Conservation (phyloP, 768 basidiomycete species). For the Termitomyces sp. region DNA sequence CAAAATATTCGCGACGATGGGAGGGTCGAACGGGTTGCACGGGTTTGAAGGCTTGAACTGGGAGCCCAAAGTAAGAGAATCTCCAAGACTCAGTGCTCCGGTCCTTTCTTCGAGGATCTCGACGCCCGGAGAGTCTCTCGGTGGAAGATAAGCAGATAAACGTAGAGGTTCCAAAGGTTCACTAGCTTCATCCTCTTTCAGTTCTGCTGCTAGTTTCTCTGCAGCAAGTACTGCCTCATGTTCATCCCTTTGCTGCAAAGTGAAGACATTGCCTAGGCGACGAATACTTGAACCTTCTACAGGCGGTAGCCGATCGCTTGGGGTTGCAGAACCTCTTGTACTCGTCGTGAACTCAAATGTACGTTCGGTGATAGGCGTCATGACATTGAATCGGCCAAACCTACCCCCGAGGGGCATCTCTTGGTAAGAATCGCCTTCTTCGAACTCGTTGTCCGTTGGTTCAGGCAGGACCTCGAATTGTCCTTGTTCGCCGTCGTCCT, state of each 20-base stretch:
- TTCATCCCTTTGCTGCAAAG: conserved; percentile 29
- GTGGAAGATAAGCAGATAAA: conserved; percentile 20
- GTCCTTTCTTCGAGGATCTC: conserved; percentile 50
- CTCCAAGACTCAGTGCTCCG: conserved; percentile 58
- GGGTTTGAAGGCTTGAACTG: conserved; percentile 78
- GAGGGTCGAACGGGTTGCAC: conserved; percentile 77
- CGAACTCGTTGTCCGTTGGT: conserved; percentile 24
- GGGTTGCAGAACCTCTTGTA: conserved; percentile 40
- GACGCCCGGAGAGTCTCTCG: conserved; percentile 18
- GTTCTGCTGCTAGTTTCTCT: conserved; percentile 46
- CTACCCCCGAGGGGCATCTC: conserved; percentile 64
- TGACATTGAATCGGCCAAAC: conserved; percentile 80
- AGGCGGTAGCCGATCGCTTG: conserved; percentile 24
- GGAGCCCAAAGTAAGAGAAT: conserved; percentile 55
- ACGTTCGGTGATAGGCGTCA: conserved; percentile 97
- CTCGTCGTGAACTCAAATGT: conserved; percentile 79
- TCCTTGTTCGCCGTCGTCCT: conserved; percentile 21
- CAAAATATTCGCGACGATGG: conserved; percentile 59
- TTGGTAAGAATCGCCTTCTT: conserved; percentile 34
- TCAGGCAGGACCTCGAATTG: conserved; percentile 26
- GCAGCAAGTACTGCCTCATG: conserved; percentile 47
- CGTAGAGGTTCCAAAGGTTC: conserved; percentile 24
- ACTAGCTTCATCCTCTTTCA: conserved; percentile 28
- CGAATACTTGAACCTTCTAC: conserved; percentile 16
- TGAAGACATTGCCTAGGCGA: conserved; percentile 19